Evolutionary conservation across 2,329 filamentous ascomycete genomes (phyloP).

Genomic region (Aspergillus pseudoglaucus): DNA sequence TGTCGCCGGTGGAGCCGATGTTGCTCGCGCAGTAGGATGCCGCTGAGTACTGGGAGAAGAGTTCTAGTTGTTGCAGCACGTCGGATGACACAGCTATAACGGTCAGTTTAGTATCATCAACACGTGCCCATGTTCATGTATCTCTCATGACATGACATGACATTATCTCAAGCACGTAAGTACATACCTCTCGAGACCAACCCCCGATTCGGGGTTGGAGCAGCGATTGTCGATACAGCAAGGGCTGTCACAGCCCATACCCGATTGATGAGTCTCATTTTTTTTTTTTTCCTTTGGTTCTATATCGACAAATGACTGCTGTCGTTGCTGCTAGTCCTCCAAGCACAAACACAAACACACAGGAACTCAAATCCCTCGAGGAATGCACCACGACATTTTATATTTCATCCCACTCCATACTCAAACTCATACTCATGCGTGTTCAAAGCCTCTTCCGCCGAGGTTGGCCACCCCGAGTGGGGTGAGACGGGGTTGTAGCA

Average conservation of each 20-base stretch:
- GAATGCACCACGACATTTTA: too few species aligned
- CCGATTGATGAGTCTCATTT: background rate
- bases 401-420: too few species aligned
- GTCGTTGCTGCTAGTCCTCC: too few species aligned
- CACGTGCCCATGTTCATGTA: too few species aligned
- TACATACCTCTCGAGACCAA: constrained; percentile 2
- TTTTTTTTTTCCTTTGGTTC: too few species aligned
- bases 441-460: too few species aligned
- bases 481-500: too few species aligned
- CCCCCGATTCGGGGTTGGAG: constrained; percentile 8
- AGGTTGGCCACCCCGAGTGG: too few species aligned
- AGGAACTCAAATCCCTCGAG: too few species aligned
- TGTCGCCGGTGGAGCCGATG: constrained; percentile 38
- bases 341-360: too few species aligned
- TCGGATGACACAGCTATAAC: constrained; percentile 33
- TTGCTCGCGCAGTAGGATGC: constrained; percentile 49
- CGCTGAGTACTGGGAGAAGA: constrained; percentile 48
- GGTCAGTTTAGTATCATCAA: background rate
- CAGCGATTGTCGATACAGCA: constrained; percentile 12
- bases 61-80: constrained; percentile 36
- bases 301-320: too few species aligned
- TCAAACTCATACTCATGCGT: too few species aligned
- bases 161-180: background rate
- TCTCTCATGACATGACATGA: background rate
- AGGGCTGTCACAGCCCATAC: constrained; percentile 9